Base-by-base conservation (phyloP, 495 filamentous ascomycete genomes). In the Talaromyces adpressus region DNA sequence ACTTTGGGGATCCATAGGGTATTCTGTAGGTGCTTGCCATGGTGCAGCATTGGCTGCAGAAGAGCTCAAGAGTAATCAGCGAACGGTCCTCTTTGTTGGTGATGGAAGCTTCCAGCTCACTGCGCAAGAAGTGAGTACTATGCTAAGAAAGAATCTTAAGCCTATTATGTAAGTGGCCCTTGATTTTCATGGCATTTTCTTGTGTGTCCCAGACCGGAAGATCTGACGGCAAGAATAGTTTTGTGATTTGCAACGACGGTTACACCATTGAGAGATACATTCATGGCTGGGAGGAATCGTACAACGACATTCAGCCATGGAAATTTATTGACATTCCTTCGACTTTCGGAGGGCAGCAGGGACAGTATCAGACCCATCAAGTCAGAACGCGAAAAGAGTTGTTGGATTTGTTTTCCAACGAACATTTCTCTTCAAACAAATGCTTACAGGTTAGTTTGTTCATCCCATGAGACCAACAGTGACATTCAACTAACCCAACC, bases 51-150 rank as follows among this genome's bases (percentile, higher is more conserved):
- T 92, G 53, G 91, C 88, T 6, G 82, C 84, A 0, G 85, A 87
- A 62, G 91, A 93, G 66, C 72, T 71, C n/a, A 59, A 70, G 18
- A 70, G 66, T 0, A 72, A 82, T 41, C 79, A 85, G 22, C 81
- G 90, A 27, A 91, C 89, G 1, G 86, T 97, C 58, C 77, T 97
- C 61, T 92, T 94, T 66, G 91, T 91, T 16, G 93, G 92, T 53
- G 93, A 97, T 67, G 93, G 93, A 23, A 90, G 87, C 65, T 84
- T 93, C 65, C 90, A 97, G 68, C 77, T 96, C 41, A 95, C 92
- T 1, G 85, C 83, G 5, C 93, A 97, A 70, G 91, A 96, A 72
- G 69, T 97, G 57, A 89, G 87, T 71, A 94, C 92, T 20, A 94
- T 96, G 82, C 82, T 97, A 60, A 82, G 86, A 14, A 87, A 91